phyloP scores from a whole-genome alignment of 2,329 filamentous ascomycete genomes.

The Aspergillus ibericus region DNA sequence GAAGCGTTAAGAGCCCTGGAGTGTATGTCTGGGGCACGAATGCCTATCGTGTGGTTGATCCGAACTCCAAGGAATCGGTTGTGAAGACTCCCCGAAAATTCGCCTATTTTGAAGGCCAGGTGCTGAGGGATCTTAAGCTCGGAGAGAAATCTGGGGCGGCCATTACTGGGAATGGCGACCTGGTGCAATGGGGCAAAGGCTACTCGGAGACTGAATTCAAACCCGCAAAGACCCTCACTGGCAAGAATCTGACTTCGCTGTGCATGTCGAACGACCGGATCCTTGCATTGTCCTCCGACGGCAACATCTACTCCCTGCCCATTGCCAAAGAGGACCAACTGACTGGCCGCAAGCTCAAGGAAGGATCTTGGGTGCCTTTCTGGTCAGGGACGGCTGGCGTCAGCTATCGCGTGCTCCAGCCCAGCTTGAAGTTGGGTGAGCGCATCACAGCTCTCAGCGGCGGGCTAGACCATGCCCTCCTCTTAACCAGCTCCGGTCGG shows the following conservation, averaged over 20 bases:
- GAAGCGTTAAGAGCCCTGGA: slow-evolving; percentile 77
- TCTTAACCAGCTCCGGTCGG: slow-evolving; percentile 81
- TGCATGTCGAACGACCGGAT: slow-evolving; percentile 80
- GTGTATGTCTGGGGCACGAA: slow-evolving; percentile 96
- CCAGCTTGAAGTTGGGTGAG: slow-evolving; percentile 68
- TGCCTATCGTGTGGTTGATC: slow-evolving; percentile 77
- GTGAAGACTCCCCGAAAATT: slow-evolving; percentile 81
- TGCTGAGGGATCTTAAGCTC: slow-evolving; percentile 84
- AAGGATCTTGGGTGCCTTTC: slow-evolving; percentile 72
- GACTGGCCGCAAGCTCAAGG: slow-evolving; percentile 62
- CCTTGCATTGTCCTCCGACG: slow-evolving; percentile 71
- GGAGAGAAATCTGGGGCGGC: slow-evolving; percentile 80
- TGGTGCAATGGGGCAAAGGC: slow-evolving; percentile 86
- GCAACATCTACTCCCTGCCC: slow-evolving; percentile 81
- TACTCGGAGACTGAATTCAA: slow-evolving; percentile 65
- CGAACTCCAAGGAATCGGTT: slow-evolving; percentile 71
- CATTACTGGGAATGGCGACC: slow-evolving; percentile 80
- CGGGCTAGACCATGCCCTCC: slow-evolving; percentile 80
- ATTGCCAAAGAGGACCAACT: slow-evolving; percentile 71
- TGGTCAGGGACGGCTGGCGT: slow-evolving; percentile 62
- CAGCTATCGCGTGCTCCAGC: slow-evolving; percentile 72
- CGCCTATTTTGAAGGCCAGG: slow-evolving; percentile 76
- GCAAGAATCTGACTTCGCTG: slow-evolving; percentile 76
- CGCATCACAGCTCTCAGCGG: slow-evolving; percentile 71
- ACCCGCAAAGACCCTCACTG: slow-evolving; percentile 71